phyloP scores from a whole-genome alignment of 2,329 filamentous ascomycete species.

The Aspergillus jensenii region DNA sequence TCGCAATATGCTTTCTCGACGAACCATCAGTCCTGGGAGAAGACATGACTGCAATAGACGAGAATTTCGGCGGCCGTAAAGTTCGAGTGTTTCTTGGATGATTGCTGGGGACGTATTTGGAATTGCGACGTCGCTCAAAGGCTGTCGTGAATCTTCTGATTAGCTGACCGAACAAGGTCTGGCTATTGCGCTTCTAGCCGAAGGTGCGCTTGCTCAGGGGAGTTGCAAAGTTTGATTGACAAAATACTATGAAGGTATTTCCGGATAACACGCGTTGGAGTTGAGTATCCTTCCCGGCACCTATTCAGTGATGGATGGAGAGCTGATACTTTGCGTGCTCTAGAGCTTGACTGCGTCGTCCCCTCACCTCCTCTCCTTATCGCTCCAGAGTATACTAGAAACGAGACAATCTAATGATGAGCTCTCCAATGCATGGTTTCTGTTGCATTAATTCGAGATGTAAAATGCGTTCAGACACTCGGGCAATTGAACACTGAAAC shows the following conservation, averaged over 20 bases:
- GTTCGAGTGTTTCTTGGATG: no score
- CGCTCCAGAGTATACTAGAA: slow-evolving; percentile 5
- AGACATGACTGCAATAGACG: slow-evolving; percentile 17
- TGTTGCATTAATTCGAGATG: not conserved
- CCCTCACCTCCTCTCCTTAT: slow-evolving; percentile 1
- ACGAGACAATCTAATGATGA: not conserved
- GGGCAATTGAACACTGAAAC: not conserved
- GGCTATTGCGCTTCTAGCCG: not conserved
- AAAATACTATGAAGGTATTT: not conserved
- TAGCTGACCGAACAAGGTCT: not conserved
- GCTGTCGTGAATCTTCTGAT: not conserved
- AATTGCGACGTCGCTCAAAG: not conserved
- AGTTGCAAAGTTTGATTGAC: not conserved
- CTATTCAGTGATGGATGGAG: not conserved
- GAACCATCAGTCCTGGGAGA: slow-evolving; percentile 20
- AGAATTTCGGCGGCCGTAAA: slow-evolving; percentile 8
- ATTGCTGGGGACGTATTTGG: not conserved
- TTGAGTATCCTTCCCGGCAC: not conserved
- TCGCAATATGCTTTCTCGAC: slow-evolving; percentile 21
- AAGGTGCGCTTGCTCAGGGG: not conserved
- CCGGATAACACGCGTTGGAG: not conserved
- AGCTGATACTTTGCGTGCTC: not conserved
- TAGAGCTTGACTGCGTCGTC: not conserved
- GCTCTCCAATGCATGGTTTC: slow-evolving; percentile 8
- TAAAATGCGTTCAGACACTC: not conserved